Evolutionary conservation across 305 asterid species (phyloP).

Genomic region (Fraxinus ornus): DNA sequence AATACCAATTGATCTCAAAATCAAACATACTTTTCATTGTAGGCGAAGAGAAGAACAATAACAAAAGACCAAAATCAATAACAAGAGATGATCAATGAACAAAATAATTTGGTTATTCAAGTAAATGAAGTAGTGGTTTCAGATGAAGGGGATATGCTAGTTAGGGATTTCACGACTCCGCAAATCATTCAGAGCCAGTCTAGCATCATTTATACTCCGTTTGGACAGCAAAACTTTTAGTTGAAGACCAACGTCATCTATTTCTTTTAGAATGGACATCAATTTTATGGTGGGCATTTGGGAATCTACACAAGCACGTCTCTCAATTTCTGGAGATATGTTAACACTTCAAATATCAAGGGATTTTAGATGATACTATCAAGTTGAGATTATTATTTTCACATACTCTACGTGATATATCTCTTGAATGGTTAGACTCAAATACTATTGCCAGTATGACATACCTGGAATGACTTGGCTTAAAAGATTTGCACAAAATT

Average conservation of each 20-base stretch:
- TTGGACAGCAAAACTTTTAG: background rate
- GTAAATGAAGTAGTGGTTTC: too few species aligned
- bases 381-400: too few species aligned
- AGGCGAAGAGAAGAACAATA: too few species aligned
- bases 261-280: background rate
- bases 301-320: background rate
- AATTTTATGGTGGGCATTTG: background rate
- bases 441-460: background rate
- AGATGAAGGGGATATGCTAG: too few species aligned
- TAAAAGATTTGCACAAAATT: background rate
- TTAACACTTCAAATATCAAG: background rate
- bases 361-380: background rate
- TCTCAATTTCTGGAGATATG: background rate
- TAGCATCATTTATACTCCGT: background rate
- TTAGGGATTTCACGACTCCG: too few species aligned
- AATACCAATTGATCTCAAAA: too few species aligned
- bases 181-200: too few species aligned
- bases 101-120: too few species aligned
- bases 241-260: background rate
- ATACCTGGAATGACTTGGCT: background rate
- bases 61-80: too few species aligned
- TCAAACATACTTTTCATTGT: too few species aligned
- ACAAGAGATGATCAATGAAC: too few species aligned
- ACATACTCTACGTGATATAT: background rate
- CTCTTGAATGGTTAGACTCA: background rate